Evolutionary conservation across 2,329 filamentous ascomycete species (phyloP).

Genomic region (Xylaria multiplex): DNA sequence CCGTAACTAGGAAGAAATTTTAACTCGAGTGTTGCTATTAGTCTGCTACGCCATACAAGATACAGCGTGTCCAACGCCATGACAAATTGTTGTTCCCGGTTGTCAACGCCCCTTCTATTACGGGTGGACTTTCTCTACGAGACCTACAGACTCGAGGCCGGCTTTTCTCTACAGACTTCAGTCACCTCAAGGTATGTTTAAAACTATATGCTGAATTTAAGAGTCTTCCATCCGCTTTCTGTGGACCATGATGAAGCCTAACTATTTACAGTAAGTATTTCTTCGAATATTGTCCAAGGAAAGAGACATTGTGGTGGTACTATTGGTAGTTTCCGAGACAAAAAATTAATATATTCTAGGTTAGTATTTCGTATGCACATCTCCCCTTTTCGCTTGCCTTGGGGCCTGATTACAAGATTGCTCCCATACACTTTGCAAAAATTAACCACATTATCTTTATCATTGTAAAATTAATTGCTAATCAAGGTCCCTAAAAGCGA

Average conservation of each 20-base stretch:
- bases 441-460: not conserved
- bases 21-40: not conserved
- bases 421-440: too few species aligned
- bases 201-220: not conserved
- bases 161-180: slow-evolving; percentile 57
- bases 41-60: slow-evolving; percentile 53
- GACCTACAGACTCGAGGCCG: slow-evolving; percentile 50
- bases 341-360: not conserved
- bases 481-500: slow-evolving; percentile 10
- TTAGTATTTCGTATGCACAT: not conserved
- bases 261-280: slow-evolving; percentile 14
- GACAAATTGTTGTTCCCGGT: slow-evolving; percentile 53
- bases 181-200: slow-evolving; percentile 46
- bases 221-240: too few species aligned
- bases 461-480: not conserved
- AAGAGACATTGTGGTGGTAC: not conserved
- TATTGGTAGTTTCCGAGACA: not conserved
- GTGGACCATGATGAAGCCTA: not conserved
- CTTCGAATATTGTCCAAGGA: not conserved
- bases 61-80: slow-evolving; percentile 49
- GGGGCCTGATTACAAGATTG: not conserved
- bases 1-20: not conserved
- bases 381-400: not conserved
- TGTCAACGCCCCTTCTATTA: slow-evolving; percentile 48
- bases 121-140: slow-evolving; percentile 46